A percentile compares a stretch with the other conserved stretches of the same genome.
phyloP scores from a whole-genome alignment of 192 early-diverging fungal species.

The Backusella psychrophila region DNA sequence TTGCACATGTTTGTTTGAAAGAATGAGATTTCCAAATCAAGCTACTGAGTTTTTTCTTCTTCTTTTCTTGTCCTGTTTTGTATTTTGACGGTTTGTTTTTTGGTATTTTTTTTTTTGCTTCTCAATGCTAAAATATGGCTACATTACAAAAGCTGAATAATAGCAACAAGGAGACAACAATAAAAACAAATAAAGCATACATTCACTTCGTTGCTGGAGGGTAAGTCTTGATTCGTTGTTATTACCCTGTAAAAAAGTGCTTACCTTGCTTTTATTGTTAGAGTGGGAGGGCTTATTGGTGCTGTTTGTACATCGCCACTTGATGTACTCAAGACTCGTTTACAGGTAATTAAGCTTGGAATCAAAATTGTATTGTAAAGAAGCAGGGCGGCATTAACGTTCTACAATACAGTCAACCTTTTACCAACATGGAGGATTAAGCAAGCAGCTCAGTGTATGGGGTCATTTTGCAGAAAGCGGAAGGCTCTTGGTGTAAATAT shows the following conservation, averaged over 20 bases:
- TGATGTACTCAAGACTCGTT: slow-evolving; percentile 92
- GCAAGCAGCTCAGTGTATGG: slow-evolving; percentile 30
- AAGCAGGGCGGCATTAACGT: not conserved
- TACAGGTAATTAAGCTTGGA: slow-evolving; percentile 60
- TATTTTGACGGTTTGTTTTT: no score
- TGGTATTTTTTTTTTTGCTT: not conserved
- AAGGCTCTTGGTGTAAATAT: slow-evolving; percentile 43
- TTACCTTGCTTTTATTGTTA: slow-evolving; percentile 20
- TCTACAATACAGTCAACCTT: slow-evolving; percentile 32
- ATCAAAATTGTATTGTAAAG: not conserved
- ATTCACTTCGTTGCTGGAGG: slow-evolving; percentile 68
- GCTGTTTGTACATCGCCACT: slow-evolving; percentile 88
- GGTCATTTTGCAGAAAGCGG: slow-evolving; percentile 52
- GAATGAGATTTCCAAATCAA: no score
- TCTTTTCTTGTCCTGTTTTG: no score
- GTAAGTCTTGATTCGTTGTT: slow-evolving; percentile 29
- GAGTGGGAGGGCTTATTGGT: slow-evolving; percentile 75
- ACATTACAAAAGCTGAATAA: not conserved
- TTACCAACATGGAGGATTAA: slow-evolving; percentile 26
- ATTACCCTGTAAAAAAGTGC: not conserved
- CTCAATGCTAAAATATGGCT: not conserved
- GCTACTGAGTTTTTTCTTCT: no score
- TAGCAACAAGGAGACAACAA: not conserved
- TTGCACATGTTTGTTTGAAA: no score
- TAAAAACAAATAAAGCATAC: slow-evolving; percentile 23